Base-by-base conservation (phyloP, 2,329 filamentous ascomycete genomes). In the Epichloe uncinata region DNA sequence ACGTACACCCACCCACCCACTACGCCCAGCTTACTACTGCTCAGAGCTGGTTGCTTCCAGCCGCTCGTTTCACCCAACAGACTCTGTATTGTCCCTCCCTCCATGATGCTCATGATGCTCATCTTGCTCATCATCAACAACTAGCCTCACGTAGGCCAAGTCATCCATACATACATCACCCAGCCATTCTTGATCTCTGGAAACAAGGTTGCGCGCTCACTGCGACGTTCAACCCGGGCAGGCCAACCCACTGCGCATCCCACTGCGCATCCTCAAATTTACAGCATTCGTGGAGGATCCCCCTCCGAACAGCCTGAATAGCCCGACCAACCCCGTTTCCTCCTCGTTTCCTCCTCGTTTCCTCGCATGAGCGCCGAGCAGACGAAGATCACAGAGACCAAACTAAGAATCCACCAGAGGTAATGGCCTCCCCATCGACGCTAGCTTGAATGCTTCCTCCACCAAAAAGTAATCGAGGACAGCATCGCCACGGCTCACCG, bases 391-490 rank as follows among this genome's bases (percentile, higher is more conserved):
- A 35, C 16, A 36, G 2, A 20, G 26, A 30, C 26, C 26, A 30
- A 30, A 30, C 8, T 30, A 11, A 35, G 30, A 16, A 37, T 16
- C 2, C 40, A 12, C 42, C 3, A 15, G 42, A 34, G 35, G 42
- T 18, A 33, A 49, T 49, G 47, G 47, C 47, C 33, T 36, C 30
- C 35, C 20, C 16, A 44, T 40, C 41, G 34, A 20, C 35, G 38
- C 37, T 43, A 38, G 35, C 35, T 40, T 51, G 50, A 45, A 43
- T 51, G 49, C 45, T 47, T 47, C 18, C 44, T 36, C 34, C 11
- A 26, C 26, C 4, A 38, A 50, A 16, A 7, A 22, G 5, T 12
- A 15, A 36, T 22, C 41, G 34, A 44, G 45, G 34, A 52, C 48
- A 46, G 48, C 51, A 26, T 50, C 42, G 16, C 35, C 22, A 40